Conservation (phyloP, 2,329 filamentous ascomycete genomes). For the Meredithiella fracta region DNA sequence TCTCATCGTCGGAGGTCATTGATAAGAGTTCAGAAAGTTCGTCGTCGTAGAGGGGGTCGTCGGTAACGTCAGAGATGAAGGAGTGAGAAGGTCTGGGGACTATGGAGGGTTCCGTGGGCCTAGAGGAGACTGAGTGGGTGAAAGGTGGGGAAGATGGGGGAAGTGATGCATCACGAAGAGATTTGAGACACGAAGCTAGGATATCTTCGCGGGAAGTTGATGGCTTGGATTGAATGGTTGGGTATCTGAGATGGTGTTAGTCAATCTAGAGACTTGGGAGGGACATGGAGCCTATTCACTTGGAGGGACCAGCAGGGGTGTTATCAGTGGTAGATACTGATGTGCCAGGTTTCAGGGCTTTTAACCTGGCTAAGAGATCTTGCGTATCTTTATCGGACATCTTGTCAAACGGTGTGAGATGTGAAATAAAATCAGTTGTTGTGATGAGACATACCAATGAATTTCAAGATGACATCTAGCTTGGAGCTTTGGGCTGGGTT, state of each 20-base stretch:
- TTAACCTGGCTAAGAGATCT: conserved; percentile 33
- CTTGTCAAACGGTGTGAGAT: not conserved
- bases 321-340: conserved; percentile 17
- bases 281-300: not conserved
- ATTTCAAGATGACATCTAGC: not conserved
- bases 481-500: conserved; percentile 2
- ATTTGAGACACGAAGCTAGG: conserved; percentile 35
- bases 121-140: not conserved
- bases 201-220: conserved; percentile 31
- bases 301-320: not conserved
- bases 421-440: not conserved
- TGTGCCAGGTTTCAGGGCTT: conserved; percentile 31
- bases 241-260: not conserved
- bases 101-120: not conserved
- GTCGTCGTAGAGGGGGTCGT: conserved; percentile 26
- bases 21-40: conserved; percentile 34
- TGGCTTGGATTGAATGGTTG: conserved; percentile 6
- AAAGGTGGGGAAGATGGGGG: not conserved
- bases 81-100: not conserved
- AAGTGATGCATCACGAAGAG: conserved; percentile 23
- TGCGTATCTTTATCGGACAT: conserved; percentile 7
- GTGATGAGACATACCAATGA: not conserved
- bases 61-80: not conserved
- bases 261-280: not conserved
- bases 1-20: conserved; percentile 18